Conservation (phyloP, 768 basidiomycete species). For the Collybiopsis confluens region DNA sequence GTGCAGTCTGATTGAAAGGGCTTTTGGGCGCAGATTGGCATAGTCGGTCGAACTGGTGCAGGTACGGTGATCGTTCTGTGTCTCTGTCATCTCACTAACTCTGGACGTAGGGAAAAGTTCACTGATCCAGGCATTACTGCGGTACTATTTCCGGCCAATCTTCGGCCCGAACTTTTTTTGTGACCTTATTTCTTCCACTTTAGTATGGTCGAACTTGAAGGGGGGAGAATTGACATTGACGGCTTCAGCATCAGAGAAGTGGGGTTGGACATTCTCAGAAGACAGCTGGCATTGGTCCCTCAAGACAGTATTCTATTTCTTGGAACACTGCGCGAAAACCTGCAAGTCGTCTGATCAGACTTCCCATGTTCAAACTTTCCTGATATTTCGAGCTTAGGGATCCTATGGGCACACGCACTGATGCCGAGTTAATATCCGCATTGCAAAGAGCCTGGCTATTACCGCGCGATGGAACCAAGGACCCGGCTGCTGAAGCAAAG, state of each 20-base stretch:
- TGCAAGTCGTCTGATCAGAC: slow-evolving; percentile 23
- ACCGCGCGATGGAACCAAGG: slow-evolving; percentile 39
- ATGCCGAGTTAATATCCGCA: slow-evolving; percentile 58
- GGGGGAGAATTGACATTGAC: slow-evolving; percentile 53
- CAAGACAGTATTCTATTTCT: slow-evolving; percentile 55
- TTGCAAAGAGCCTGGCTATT: slow-evolving; percentile 61
- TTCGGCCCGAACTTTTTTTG: neutral
- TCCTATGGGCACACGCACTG: slow-evolving; percentile 47
- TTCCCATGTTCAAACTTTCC: neutral
- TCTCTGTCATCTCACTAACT: neutral
- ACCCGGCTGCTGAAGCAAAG: slow-evolving; percentile 54
- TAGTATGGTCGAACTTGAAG: slow-evolving; percentile 57
- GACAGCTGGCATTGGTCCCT: slow-evolving; percentile 61
- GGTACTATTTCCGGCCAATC: slow-evolving; percentile 30
- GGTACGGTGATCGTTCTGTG: slow-evolving; percentile 21
- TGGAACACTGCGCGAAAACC: slow-evolving; percentile 39
- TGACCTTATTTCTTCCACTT: too few relatives aligned
- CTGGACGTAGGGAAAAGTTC: slow-evolving; percentile 44
- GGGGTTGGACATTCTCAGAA: slow-evolving; percentile 49
- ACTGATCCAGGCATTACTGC: slow-evolving; percentile 51
- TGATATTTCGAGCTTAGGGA: slow-evolving; percentile 31
- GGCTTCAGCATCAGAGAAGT: slow-evolving; percentile 45
- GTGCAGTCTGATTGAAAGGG: neutral
- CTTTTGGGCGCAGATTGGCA: neutral
- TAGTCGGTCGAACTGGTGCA: slow-evolving; percentile 36